These are phyloP conservation scores for Emydomyces testavorans DNA, from an alignment of 2,329 filamentous ascomycete species.

Conservation along the genomic window DNA sequence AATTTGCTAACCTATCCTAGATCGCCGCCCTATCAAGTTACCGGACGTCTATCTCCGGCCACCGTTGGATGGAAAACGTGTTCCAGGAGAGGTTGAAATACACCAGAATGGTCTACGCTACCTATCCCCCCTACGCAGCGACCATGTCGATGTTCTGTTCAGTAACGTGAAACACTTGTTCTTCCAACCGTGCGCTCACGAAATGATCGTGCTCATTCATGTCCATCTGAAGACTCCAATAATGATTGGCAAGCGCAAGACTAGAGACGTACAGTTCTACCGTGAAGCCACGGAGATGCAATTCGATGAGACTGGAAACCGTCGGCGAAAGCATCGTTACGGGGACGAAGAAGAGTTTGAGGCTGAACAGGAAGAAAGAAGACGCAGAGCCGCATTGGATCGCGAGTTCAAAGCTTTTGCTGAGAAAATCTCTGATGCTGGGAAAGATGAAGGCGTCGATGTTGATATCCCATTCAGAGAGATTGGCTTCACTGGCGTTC, in stretches of 20 bases:
- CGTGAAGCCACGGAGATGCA: slow-evolving; percentile 96
- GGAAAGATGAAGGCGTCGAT: slow-evolving; percentile 76
- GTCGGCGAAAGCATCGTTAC: slow-evolving; percentile 93
- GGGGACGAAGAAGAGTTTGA: slow-evolving; percentile 98
- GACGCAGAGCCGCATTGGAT: slow-evolving; percentile 81
- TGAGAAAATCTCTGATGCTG: slow-evolving; percentile 94
- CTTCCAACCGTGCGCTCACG: slow-evolving; percentile 94
- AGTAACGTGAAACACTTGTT: slow-evolving; percentile 98
- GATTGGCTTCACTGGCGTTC: slow-evolving; percentile 91
- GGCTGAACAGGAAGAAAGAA: slow-evolving; percentile 90
- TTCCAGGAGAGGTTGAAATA: slow-evolving; percentile 91
- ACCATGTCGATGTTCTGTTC: slow-evolving; percentile 89
- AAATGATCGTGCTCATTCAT: slow-evolving; percentile 95
- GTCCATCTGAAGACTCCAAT: slow-evolving; percentile 97
- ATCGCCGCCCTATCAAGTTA: slow-evolving; percentile 78
- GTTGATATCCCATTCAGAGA: slow-evolving; percentile 97
- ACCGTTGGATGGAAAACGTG: slow-evolving; percentile 90
- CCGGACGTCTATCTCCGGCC: slow-evolving; percentile 94
- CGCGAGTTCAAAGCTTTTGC: slow-evolving; percentile 92
- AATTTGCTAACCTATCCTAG: slow-evolving; percentile 41
- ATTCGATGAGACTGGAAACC: slow-evolving; percentile 96
- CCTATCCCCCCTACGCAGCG: slow-evolving; percentile 64
- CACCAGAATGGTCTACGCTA: slow-evolving; percentile 99
- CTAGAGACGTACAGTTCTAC: slow-evolving; percentile 97
- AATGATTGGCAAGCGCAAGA: slow-evolving; percentile 97